Base-by-base conservation (phyloP, 441 rosid genomes). In the Theobroma grandiflorum region DNA sequence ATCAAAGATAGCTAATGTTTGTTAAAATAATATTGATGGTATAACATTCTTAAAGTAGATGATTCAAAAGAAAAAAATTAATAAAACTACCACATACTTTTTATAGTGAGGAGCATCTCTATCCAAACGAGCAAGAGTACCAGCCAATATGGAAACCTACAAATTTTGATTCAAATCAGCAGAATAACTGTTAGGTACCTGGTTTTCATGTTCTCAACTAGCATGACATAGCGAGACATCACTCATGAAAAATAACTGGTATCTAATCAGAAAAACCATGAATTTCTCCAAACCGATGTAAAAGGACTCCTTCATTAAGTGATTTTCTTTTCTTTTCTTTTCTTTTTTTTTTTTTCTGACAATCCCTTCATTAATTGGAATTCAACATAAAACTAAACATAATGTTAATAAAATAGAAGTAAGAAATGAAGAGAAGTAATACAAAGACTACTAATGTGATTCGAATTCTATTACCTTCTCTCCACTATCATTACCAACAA, bases 401-500 rank as follows among this genome's bases (percentile, higher is more conserved):
- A 42, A 74, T 57, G 53, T 40, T 58, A 74, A 37, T 31, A 42
- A 20, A 67, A n/a, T 42, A 42, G 20, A 67, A 42, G 15, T 10
- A 8, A 42, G 16, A 43, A 15, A 71, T 71, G 26, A 47, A 72
- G 8, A 35, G 33, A 72, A 52, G 6, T 37, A 72, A 72, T 37
- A 16, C 43, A 55, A 72, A 38, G 11, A 55, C 49, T 22, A 42
- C 53, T n/a, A 63, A 53, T 38, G 40, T 40, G 18, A 33, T 78
- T 72, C 75, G 58, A 70, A 33, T 78, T 72, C 75, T 57, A 70
- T 80, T 91, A 97, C 99, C 98, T 97, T 97, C 86, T 97, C 99
- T 78, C 98, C 98, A 58, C 99, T 95, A 79, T 97, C 99, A 84
- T 97, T 97, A 58, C 99, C 99, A 77, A 95, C 98, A 87, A 97